Evolutionary conservation across 179 eudicot species (phyloP).

Genomic region (Dionaea muscipula): DNA sequence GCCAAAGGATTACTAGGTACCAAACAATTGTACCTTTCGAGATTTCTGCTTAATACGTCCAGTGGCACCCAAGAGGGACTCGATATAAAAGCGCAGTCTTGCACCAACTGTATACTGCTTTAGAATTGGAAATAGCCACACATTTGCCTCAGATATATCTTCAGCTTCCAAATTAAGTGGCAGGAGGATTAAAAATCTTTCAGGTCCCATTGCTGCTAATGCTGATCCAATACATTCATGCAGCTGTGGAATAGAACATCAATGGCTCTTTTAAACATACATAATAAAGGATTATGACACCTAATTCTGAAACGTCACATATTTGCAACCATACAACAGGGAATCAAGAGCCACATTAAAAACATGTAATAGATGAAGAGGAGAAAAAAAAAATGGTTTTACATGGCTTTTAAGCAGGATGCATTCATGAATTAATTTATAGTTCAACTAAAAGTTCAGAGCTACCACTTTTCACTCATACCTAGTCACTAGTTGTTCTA

Average conservation of each 20-base stretch:
- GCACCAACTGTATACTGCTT: conserved; percentile 80
- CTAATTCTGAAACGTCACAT: too few species aligned
- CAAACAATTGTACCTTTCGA: conserved; percentile 39
- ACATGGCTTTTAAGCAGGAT: too few species aligned
- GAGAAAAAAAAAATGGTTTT: too few species aligned
- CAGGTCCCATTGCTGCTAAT: conserved; percentile 89
- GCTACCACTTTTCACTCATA: too few species aligned
- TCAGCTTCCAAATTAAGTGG: conserved; percentile 68
- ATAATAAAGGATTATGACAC: neutral
- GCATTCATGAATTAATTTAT: too few species aligned
- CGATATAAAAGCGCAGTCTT: conserved; percentile 47
- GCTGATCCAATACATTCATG: conserved; percentile 91
- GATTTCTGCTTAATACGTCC: conserved; percentile 46
- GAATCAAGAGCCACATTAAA: too few species aligned
- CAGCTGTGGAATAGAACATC: conserved; percentile 39
- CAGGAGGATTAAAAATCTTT: conserved; percentile 51
- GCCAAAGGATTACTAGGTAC: neutral
- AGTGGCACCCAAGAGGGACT: conserved; percentile 44
- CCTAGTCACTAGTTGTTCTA: too few species aligned
- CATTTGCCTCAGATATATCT: conserved; percentile 53
- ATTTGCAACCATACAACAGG: too few species aligned
- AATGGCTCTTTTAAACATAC: conserved; percentile 6
- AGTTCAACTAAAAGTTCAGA: too few species aligned
- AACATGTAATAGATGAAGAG: too few species aligned
- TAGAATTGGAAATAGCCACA: conserved; percentile 81